These are phyloP conservation scores for Lipomyces orientalis DNA, from an alignment of 805 yeast species.

Conservation along the genomic window DNA sequence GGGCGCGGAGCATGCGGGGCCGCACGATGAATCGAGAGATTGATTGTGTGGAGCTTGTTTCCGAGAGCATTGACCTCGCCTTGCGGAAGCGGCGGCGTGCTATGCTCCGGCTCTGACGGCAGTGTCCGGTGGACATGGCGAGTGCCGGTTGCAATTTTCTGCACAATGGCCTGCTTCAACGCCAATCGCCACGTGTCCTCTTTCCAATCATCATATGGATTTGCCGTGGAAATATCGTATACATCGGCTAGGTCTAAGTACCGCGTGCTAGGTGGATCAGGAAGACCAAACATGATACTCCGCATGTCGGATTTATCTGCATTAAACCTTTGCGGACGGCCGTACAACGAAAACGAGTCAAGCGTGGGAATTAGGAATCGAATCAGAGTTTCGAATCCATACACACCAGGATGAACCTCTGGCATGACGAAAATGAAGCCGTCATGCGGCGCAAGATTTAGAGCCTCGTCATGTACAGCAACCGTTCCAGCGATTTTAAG, in stretches of 20 bases:
- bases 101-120: conserved; percentile 31
- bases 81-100: conserved; percentile 27
- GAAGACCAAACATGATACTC: conserved; percentile 79
- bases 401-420: conserved; percentile 78
- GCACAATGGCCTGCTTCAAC: conserved; percentile 60
- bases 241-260: conserved; percentile 59
- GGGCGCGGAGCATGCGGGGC: conserved; percentile 16
- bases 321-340: conserved; percentile 75
- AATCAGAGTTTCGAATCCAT: conserved; percentile 82
- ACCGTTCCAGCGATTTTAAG: conserved; percentile 79
- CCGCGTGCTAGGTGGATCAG: conserved; percentile 77
- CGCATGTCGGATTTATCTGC: conserved; percentile 71
- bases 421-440: conserved; percentile 82
- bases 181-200: conserved; percentile 63
- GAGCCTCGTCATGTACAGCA: conserved; percentile 42
- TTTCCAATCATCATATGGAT: conserved; percentile 57
- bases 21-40: conserved; percentile 30
- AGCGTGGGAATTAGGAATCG: conserved; percentile 75
- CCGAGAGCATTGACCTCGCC: conserved; percentile 16
- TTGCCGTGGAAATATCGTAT: conserved; percentile 57
- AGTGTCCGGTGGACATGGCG: conserved; percentile 32
- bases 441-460: conserved; percentile 52
- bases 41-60: conserved; percentile 16
- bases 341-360: conserved; percentile 79
- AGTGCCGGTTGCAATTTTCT: conserved; percentile 55